A percentile compares a stretch with the other conserved stretches of the same genome.
These are phyloP conservation scores for Cymbopogon flexuosus DNA, from an alignment of 202 grass and related monocot species.

Conservation along the genomic window DNA sequence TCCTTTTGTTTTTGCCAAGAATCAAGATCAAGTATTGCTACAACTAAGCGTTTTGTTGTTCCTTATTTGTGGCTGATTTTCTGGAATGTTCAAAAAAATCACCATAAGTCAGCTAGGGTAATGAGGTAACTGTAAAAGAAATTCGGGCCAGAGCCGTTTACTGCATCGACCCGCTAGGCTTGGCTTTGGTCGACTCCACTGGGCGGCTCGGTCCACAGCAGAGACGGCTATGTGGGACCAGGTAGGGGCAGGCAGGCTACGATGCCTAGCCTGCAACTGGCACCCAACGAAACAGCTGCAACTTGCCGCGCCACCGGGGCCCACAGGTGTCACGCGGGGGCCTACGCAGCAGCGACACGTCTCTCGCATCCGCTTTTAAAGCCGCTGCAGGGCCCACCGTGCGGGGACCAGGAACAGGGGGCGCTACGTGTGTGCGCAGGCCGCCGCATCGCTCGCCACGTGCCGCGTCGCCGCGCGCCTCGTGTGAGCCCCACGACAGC, in stretches of 20 bases:
- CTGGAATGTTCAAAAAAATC: no score
- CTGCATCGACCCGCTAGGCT: background rate
- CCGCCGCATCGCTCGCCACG: conserved; percentile 58
- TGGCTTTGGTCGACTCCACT: background rate
- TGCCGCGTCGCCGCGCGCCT: background rate
- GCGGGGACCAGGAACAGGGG: background rate
- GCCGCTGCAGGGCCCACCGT: background rate
- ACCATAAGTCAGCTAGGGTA: no score
- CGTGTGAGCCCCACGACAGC: conserved; percentile 31
- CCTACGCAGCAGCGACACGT: conserved; percentile 22
- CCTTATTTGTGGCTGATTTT: no score
- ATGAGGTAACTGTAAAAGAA: no score
- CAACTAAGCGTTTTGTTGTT: no score
- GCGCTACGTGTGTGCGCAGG: conserved; percentile 17
- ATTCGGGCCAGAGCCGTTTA: no score
- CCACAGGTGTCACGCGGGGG: background rate
- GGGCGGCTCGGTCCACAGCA: background rate
- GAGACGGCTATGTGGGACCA: background rate
- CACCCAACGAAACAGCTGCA: conserved; percentile 35
- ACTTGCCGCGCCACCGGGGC: background rate
- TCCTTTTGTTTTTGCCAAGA: no score
- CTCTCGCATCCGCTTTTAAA: conserved; percentile 11
- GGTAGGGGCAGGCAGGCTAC: conserved; percentile 28
- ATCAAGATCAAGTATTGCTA: no score
- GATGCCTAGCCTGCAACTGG: background rate